These are phyloP conservation scores for Croton setiger DNA, from an alignment of 441 rosid genomes.

Conservation along the genomic window DNA sequence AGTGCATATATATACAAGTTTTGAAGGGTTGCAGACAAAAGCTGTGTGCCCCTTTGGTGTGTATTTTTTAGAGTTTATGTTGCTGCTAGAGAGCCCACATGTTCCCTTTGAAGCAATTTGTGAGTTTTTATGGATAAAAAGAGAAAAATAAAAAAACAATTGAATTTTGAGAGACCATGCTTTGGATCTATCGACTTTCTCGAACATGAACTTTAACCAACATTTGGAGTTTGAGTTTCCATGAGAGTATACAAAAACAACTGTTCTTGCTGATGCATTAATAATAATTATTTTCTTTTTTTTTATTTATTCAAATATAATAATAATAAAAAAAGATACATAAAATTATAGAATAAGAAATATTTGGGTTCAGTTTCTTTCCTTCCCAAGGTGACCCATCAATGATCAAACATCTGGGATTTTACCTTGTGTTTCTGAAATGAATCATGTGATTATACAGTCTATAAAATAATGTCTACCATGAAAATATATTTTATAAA, in stretches of 20 bases:
- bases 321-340: not conserved
- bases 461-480: not conserved
- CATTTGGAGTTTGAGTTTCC: slow-evolving; percentile 29
- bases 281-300: slow-evolving; percentile 8
- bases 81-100: slow-evolving; percentile 58
- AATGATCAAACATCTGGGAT: slow-evolving; percentile 28
- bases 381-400: slow-evolving; percentile 37
- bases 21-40: slow-evolving; percentile 29
- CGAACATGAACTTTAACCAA: slow-evolving; percentile 25
- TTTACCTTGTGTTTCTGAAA: slow-evolving; percentile 13
- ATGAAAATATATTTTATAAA: not conserved
- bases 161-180: slow-evolving; percentile 30
- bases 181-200: slow-evolving; percentile 54
- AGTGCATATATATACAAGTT: slow-evolving; percentile 11
- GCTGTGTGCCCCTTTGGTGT: slow-evolving; percentile 33
- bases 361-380: slow-evolving; percentile 24
- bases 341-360: slow-evolving; percentile 7
- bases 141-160: not conserved
- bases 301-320: not conserved
- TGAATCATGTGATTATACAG: slow-evolving; percentile 20
- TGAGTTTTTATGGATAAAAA: not conserved
- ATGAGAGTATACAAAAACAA: slow-evolving; percentile 26
- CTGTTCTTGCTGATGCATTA: slow-evolving; percentile 33
- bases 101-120: slow-evolving; percentile 27
- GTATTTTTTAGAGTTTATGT: slow-evolving; percentile 8